Evolutionary conservation across 345 rosid genomes (phyloP).

Genomic region (Cardamine resedifolia): DNA sequence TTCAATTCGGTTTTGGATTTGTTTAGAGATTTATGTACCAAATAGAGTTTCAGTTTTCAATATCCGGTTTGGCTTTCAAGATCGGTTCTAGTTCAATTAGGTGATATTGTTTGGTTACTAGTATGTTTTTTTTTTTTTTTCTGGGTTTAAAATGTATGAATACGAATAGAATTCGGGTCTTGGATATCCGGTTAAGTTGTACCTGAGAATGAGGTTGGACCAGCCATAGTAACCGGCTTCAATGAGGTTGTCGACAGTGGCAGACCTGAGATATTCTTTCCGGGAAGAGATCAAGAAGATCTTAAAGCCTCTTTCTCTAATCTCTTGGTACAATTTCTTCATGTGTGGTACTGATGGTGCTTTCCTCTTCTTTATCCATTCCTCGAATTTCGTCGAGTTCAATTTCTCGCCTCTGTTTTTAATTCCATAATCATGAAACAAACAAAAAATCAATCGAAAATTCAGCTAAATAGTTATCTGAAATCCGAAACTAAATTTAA

Average conservation of each 20-base stretch:
- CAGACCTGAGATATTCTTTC: conserved; percentile 62
- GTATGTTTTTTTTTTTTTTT: too few species aligned
- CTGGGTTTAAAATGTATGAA: too few species aligned
- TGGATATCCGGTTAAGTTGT: not conserved
- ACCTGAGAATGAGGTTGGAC: conserved; percentile 70
- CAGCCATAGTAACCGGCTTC: conserved; percentile 84
- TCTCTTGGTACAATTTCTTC: conserved; percentile 54
- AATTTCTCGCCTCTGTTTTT: conserved; percentile 61
- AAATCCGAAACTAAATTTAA: too few species aligned
- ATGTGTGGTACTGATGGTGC: conserved; percentile 68
- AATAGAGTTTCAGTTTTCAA: not conserved
- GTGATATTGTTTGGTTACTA: too few species aligned
- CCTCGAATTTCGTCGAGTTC: conserved; percentile 54
- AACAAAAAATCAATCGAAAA: not conserved
- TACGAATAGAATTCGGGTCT: not conserved
- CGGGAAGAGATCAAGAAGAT: conserved; percentile 80
- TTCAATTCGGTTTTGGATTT: not conserved
- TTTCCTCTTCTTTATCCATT: conserved; percentile 58
- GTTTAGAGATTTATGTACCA: conserved; percentile 3
- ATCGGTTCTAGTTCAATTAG: too few species aligned
- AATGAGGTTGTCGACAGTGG: conserved; percentile 81
- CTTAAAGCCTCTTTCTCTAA: conserved; percentile 65
- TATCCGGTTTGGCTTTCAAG: not conserved
- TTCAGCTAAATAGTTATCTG: not conserved
- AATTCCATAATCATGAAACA: conserved; percentile 3